A percentile compares a stretch with the other conserved stretches of the same genome.
Conservation (phyloP, 2,329 filamentous ascomycete genomes). For the Verticillium dahliae region DNA sequence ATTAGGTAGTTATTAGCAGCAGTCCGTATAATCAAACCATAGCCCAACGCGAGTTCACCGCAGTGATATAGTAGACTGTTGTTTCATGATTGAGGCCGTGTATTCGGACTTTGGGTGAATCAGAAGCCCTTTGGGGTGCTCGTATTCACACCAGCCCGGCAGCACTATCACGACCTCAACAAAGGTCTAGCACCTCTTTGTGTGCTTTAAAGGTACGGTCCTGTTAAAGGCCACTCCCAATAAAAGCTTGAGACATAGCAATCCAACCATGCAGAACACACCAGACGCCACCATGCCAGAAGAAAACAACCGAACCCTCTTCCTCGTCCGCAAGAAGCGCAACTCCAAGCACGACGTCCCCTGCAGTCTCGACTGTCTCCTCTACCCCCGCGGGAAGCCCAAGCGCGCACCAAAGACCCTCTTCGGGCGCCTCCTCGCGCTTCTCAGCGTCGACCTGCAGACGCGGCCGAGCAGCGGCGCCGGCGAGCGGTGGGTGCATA, state of each 20-base stretch:
- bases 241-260: no score
- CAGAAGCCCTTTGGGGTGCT: no score
- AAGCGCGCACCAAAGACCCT: background rate
- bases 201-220: no score
- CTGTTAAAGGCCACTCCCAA: no score
- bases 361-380: constrained; percentile 1
- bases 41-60: background rate
- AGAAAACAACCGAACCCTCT: background rate
- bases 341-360: constrained; percentile 1
- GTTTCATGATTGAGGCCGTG: no score
- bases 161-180: no score
- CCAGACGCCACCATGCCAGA: background rate
- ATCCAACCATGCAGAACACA: no score
- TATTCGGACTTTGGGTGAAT: no score
- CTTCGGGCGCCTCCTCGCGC: background rate
- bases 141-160: no score
- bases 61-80: no score
- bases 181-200: no score
- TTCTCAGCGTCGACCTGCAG: constrained; percentile 3
- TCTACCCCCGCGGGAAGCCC: constrained; percentile 1
- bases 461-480: background rate
- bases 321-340: constrained; percentile 1
- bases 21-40: background rate
- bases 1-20: background rate
- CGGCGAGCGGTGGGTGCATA: background rate